Evolutionary conservation across 352 stramenopile genomes (phyloP), one percentile per base, ranked within the genome.

Genomic region (Pilasporangium apinafurcum): DNA sequence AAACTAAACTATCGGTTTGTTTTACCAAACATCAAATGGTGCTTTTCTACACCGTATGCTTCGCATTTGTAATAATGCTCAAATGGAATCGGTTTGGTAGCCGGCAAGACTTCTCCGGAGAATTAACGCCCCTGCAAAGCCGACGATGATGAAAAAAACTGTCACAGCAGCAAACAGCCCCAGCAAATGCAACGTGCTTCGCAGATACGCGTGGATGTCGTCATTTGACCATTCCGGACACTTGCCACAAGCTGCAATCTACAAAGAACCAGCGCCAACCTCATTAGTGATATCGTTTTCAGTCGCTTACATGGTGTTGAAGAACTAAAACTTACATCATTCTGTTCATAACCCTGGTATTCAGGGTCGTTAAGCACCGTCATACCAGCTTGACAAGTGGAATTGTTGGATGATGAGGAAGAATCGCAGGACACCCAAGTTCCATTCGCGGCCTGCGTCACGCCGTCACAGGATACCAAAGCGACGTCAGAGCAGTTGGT

Each of bases 51-150:
- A n/a, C 18, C 9, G 17, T 16, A 17, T 37, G 24, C 44, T 36
- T 30, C 24, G 18, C 10, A 17, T 8, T 27, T 39, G 5, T 17
- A 28, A 22, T 16, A 16, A 28, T 26, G 37, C 5, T 61, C 71
- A 93, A 45, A 93, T 87, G 6, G 82, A 93, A 32, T 93, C 82
- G 30, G 78, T 90, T 54, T 90, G 79, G 41, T 93, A 93, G 4
- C 78, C 77, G 27, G 72, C 76, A 29, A 93, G 62, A 30, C 76
- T 90, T 44, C 65, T 56, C 26, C 82, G 69, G 33, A 93, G 48
- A 31, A 93, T 70, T n/a, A 90, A 49, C 14, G 82, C 76, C 3
- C 62, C 75, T 14, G 45, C 58, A 41, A 82, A 83, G 37, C 75
- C 82, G 31, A 90, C 69, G 59, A 82, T 45, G 43, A 93, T 80